Conservation (phyloP, 2,329 filamentous ascomycete genomes). For the Venturia pyrina region DNA sequence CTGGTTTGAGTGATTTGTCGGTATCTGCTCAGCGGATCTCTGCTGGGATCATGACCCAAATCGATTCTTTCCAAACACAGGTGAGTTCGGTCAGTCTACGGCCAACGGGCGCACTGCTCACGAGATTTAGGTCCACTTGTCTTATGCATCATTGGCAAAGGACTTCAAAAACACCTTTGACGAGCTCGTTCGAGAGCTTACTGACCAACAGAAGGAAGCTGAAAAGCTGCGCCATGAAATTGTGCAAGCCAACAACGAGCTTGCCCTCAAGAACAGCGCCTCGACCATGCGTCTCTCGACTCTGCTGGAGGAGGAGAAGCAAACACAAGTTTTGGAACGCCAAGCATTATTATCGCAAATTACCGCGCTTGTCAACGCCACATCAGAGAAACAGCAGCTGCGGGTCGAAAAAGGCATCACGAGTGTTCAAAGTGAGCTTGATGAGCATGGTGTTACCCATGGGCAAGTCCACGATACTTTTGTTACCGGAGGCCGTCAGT, state of each 20-base stretch:
- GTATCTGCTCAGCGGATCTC: conserved; percentile 80
- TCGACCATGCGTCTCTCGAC: conserved; percentile 58
- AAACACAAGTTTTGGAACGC: conserved; percentile 62
- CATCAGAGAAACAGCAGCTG: conserved; percentile 61
- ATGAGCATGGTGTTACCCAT: conserved; percentile 53
- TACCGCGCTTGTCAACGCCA: conserved; percentile 61
- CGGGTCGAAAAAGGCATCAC: conserved; percentile 57
- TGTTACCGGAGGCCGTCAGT: conserved; percentile 60
- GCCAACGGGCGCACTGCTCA: conserved; percentile 17
- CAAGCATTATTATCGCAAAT: conserved; percentile 68
- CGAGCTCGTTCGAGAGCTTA: conserved; percentile 63
- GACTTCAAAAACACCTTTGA: conserved; percentile 85
- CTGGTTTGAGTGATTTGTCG: conserved; percentile 74
- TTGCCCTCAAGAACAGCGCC: conserved; percentile 57
- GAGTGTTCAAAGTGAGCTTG: conserved; percentile 54
- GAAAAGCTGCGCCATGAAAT: conserved; percentile 64
- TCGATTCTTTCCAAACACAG: conserved; percentile 71
- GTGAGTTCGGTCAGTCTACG: conserved; percentile 23
- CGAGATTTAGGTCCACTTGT: conserved; percentile 58
- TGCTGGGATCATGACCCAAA: conserved; percentile 76
- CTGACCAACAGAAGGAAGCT: conserved; percentile 66
- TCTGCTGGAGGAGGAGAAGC: conserved; percentile 65
- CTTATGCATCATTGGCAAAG: conserved; percentile 71
- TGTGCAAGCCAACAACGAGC: conserved; percentile 55
- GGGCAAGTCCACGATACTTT: conserved; percentile 58